Base-by-base conservation (phyloP, 306 rosid species). In the Quercus ilex region DNA sequence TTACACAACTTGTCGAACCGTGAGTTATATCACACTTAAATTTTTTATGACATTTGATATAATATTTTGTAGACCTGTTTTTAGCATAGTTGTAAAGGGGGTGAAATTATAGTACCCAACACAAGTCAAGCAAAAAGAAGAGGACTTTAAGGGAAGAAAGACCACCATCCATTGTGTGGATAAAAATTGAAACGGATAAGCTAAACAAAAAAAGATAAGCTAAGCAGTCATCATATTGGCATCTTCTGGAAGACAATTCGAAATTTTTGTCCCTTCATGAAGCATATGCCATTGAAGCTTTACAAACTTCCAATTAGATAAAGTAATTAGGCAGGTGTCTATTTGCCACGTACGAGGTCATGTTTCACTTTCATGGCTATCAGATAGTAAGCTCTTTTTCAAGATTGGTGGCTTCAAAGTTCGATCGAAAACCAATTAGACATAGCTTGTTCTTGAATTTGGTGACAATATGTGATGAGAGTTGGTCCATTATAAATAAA, bases 271-370 rank as follows among this genome's bases (percentile, higher is more conserved):
- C 49, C 51, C 51, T 77, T 33, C 25, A 8, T 43, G 13, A 10
- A 77, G 70, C 69, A 68, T 55, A 53, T 30, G 62, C 79, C 28
- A 77, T 68, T 55, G 74, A 77, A 77, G 15, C 20, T 64, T 19
- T 3, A 33, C 38, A 60, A 18, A 23, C 9, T 23, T 38, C 57
- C 67, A 60, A 20, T 26, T 64, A 4, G 9, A 5, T 46, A 28
- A 20, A 30, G 17, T 59, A 80, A 33, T 46, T 30, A 30, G n/a
- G 35, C 80, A 20, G 18, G 18, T 60, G 73, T 70, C 33, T 72
- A 31, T 46, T 76, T 55, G 64, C 72, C 74, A 59, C 80, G 80
- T 59, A 69, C 41, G 62, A 20, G 26, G 28, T 81, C 58, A 52
- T 57, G 58, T 52, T 38, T 33, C 7, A 46, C 5, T 43, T 43